phyloP scores from a whole-genome alignment of 2,329 filamentous ascomycete genomes.

The Lachnellula subtilissima region DNA sequence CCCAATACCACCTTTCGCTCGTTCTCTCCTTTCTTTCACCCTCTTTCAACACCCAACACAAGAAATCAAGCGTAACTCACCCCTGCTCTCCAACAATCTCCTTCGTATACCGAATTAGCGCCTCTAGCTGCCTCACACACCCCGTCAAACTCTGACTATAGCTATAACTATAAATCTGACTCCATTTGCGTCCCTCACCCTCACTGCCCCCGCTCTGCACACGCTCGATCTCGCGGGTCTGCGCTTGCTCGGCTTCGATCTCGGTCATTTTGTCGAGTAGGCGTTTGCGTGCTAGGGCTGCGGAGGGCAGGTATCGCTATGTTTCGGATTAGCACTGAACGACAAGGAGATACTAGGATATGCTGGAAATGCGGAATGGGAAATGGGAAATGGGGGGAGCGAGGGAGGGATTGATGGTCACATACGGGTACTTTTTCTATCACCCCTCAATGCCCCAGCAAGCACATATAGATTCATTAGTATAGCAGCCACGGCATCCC shows the following conservation, averaged over 20 bases:
- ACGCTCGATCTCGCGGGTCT: constrained; percentile 3
- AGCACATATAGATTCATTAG: constrained; percentile 55
- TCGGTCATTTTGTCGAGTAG: constrained; percentile 47
- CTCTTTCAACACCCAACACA: background rate
- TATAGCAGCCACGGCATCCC: constrained; percentile 54
- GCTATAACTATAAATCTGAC: constrained; percentile 52
- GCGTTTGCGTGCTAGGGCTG: constrained; percentile 47
- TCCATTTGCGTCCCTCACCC: constrained; percentile 42
- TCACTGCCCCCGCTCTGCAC: constrained; percentile 11
- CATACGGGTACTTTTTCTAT: constrained; percentile 43
- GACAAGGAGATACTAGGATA: background rate
- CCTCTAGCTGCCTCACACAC: constrained; percentile 48
- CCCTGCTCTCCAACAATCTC: constrained; percentile 52
- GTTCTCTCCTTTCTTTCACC: background rate
- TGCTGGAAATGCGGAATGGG: background rate
- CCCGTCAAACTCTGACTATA: constrained; percentile 50
- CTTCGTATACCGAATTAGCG: constrained; percentile 52
- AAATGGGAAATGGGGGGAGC: background rate
- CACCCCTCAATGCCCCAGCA: constrained; percentile 48
- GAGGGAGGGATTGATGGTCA: background rate
- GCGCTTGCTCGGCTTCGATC: constrained; percentile 38
- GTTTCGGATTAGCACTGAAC: background rate
- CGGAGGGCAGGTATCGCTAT: constrained; percentile 50
- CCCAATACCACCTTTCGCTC: background rate
- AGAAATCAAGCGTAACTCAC: constrained; percentile 12